Conservation (phyloP, 2,329 filamentous ascomycete genomes). For the Chaetomium strumarium region DNA sequence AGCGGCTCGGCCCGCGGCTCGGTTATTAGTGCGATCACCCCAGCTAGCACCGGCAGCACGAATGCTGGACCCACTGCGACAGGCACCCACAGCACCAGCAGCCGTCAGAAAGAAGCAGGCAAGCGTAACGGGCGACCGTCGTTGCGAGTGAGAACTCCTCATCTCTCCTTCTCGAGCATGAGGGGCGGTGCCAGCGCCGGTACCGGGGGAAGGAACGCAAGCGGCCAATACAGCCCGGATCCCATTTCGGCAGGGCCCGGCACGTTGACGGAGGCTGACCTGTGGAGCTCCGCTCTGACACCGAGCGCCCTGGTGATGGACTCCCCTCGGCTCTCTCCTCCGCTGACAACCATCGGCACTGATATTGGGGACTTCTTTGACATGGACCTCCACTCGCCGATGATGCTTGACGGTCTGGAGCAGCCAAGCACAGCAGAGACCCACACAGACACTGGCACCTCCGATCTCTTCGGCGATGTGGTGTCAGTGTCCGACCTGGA, state of each 20-base stretch:
- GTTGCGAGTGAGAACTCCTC: neutral
- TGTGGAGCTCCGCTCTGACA: neutral
- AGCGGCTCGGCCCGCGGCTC: neutral
- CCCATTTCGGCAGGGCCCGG: neutral
- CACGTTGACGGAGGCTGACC: neutral
- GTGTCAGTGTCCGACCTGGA: neutral
- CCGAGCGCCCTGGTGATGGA: constrained; percentile 1
- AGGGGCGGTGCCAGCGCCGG: neutral
- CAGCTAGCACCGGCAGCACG: neutral
- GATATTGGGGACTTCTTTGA: constrained; percentile 1
- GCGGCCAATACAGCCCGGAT: neutral
- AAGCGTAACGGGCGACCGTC: neutral
- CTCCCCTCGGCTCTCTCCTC: constrained; percentile 1
- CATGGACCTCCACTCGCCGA: neutral
- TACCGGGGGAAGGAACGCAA: neutral
- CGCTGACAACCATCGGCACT: neutral
- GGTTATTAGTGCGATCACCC: neutral
- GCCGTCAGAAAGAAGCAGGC: neutral
- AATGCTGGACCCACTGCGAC: neutral
- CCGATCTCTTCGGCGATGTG: neutral
- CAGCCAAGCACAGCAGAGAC: neutral
- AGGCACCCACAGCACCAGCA: neutral
- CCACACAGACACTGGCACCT: neutral
- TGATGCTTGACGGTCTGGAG: constrained; percentile 1
- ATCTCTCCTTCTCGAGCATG: neutral